Percentiles rank a stretch among this genome's conserved stretches.
These are phyloP conservation scores for Cylindrotheca fusiformis DNA, from an alignment of 108 stramenopile species.

Conservation along the genomic window DNA sequence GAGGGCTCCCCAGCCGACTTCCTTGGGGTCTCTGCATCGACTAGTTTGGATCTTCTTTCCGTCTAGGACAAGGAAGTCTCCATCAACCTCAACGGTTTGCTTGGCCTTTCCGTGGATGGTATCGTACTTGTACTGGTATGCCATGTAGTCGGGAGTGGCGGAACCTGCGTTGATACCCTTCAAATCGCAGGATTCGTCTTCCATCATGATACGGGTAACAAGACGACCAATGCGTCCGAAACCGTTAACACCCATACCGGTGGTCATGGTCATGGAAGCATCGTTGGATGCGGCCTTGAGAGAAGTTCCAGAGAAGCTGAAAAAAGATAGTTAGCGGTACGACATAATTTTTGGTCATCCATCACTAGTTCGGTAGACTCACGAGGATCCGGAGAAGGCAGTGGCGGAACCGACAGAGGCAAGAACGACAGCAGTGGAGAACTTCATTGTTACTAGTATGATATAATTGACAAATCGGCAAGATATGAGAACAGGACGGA, in stretches of 20 bases:
- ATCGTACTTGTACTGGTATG: constrained; percentile 99
- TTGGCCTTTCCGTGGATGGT: constrained; percentile 98
- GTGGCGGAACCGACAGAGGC: constrained; percentile 73
- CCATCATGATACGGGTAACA: constrained; percentile 97
- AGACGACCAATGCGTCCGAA: constrained; percentile 99
- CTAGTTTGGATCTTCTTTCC: constrained; percentile 91
- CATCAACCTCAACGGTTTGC: constrained; percentile 96
- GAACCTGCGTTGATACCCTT: constrained; percentile 97
- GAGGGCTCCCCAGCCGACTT: constrained; percentile 93
- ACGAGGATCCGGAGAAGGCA: constrained; percentile 69
- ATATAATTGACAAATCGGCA: constrained; percentile 4
- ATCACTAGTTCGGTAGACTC: too few relatives aligned
- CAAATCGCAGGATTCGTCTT: constrained; percentile 84
- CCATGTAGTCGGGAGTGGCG: constrained; percentile 98
- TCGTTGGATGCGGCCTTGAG: constrained; percentile 71
- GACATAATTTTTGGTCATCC: too few relatives aligned
- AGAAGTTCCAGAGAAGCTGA: constrained; percentile 76
- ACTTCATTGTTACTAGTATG: constrained; percentile 66
- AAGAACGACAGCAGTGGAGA: constrained; percentile 66
- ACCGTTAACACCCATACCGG: constrained; percentile 96
- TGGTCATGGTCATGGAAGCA: constrained; percentile 81
- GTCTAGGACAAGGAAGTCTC: constrained; percentile 95
- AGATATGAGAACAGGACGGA: constrained; percentile 16
- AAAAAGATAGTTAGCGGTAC: background rate
- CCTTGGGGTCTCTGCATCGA: constrained; percentile 95